phyloP scores from a whole-genome alignment of 257 asterid species.

The Solanum medicagineum region DNA sequence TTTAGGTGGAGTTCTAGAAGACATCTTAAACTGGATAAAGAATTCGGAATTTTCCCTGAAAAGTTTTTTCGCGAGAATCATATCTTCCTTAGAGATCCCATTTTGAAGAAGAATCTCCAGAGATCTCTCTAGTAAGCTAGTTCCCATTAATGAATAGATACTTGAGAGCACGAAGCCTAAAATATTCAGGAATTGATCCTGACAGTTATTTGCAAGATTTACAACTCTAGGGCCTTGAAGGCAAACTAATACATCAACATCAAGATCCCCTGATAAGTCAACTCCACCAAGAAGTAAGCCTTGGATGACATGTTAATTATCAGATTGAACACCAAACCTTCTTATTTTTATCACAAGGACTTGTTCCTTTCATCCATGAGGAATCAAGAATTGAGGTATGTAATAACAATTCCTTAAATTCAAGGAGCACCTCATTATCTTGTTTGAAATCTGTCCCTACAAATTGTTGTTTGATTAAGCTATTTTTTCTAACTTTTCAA shows the following conservation, averaged over 20 bases:
- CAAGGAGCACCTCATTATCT: too few relatives aligned
- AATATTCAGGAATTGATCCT: constrained; percentile 47
- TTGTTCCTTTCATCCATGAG: constrained; percentile 47
- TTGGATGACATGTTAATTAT: constrained; percentile 20
- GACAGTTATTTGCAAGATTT: constrained; percentile 45
- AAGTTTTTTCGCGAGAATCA: constrained; percentile 40
- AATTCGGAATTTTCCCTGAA: constrained; percentile 44
- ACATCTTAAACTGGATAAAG: constrained; percentile 17
- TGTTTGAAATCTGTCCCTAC: too few relatives aligned
- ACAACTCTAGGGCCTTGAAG: constrained; percentile 36
- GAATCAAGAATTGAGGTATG: constrained; percentile 1
- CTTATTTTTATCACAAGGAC: constrained; percentile 34
- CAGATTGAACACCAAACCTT: constrained; percentile 58
- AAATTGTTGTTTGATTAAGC: too few relatives aligned
- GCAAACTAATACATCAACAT: constrained; percentile 16
- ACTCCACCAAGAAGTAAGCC: constrained; percentile 30
- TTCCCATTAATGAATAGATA: constrained; percentile 33
- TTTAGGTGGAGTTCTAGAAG: constrained; percentile 30
- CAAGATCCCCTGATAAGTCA: constrained; percentile 28
- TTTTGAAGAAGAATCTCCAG: constrained; percentile 17
- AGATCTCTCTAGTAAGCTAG: constrained; percentile 49
- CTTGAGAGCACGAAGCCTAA: constrained; percentile 41
- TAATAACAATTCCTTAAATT: too few relatives aligned
- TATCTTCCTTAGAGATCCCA: constrained; percentile 44
- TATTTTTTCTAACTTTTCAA: too few relatives aligned